Percentiles rank a stretch among this genome's conserved stretches.
Evolutionary conservation across 176 grass and related monocot genomes (phyloP).

Genomic region (Eleusine coracana): DNA sequence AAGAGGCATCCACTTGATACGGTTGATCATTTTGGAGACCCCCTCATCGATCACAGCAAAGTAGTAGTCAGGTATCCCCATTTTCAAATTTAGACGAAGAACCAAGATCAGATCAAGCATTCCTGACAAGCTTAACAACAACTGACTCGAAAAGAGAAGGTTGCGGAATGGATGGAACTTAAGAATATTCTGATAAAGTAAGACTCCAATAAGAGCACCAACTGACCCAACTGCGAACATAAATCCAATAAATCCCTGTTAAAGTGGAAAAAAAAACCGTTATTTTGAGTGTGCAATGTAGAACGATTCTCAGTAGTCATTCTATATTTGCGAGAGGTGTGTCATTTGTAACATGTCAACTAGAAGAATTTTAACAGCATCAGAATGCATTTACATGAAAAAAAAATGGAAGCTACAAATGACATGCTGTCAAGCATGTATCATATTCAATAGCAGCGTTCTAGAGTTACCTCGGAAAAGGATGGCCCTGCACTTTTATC

Average conservation of each 20-base stretch:
- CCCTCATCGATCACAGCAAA: conserved; percentile 84
- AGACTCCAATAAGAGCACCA: conserved; percentile 70
- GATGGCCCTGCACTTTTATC: conserved; percentile 65
- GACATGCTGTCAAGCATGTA: neutral
- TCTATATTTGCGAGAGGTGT: conserved; percentile 12
- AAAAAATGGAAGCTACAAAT: neutral
- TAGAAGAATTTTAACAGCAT: conserved; percentile 7
- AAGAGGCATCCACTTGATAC: conserved; percentile 85
- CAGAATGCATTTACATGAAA: neutral
- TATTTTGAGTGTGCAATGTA: conserved; percentile 27
- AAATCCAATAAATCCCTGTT: conserved; percentile 76
- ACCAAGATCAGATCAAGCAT: conserved; percentile 84
- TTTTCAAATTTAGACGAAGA: conserved; percentile 68
- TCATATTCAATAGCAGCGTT: neutral
- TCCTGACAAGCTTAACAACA: conserved; percentile 70
- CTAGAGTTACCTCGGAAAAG: conserved; percentile 68
- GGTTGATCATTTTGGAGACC: conserved; percentile 71
- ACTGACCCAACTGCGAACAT: conserved; percentile 78
- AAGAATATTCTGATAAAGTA: conserved; percentile 81
- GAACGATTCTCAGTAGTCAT: neutral
- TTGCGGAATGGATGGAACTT: conserved; percentile 61
- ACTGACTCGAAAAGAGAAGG: conserved; percentile 76
- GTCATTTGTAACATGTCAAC: neutral
- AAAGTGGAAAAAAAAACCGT: conserved; percentile 30
- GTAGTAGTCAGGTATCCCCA: conserved; percentile 80